A percentile compares a stretch with the other conserved stretches of the same genome.
Evolutionary conservation across 2,329 filamentous ascomycete species (phyloP).

Genomic region (Fusarium sp.): DNA sequence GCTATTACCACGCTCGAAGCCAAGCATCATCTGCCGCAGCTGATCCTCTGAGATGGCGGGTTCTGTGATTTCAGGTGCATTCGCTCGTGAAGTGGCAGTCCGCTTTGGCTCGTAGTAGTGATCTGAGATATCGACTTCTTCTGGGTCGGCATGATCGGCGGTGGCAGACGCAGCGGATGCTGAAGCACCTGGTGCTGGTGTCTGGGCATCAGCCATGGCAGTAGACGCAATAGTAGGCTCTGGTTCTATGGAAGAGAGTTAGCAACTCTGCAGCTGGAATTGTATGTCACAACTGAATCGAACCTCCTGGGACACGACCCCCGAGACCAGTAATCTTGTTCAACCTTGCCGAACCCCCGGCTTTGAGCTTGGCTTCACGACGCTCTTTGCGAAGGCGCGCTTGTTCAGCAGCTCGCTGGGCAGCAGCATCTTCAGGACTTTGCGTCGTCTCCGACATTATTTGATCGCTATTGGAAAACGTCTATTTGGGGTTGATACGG

Average conservation of each 20-base stretch:
- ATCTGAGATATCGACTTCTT: conserved; percentile 81
- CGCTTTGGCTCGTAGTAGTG: conserved; percentile 71
- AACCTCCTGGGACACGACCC: conserved; percentile 50
- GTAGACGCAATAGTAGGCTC: conserved; percentile 21
- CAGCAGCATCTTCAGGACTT: conserved; percentile 55
- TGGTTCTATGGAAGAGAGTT: conserved; percentile 1
- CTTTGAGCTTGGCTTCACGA: conserved; percentile 80
- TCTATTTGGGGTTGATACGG: not conserved
- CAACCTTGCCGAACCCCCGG: conserved; percentile 74
- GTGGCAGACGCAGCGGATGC: conserved; percentile 44
- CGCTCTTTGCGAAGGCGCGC: conserved; percentile 81
- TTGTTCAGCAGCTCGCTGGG: conserved; percentile 68
- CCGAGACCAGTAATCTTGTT: conserved; percentile 80
- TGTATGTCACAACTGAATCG: not conserved
- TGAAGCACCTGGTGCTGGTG: conserved; percentile 45
- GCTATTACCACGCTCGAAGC: conserved; percentile 53
- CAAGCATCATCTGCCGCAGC: conserved; percentile 72
- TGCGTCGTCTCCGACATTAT: conserved; percentile 53
- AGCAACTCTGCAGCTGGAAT: not conserved
- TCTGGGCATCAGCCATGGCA: conserved; percentile 38
- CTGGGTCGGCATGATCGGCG: conserved; percentile 68
- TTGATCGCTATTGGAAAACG: not conserved
- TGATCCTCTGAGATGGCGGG: conserved; percentile 63
- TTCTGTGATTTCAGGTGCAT: conserved; percentile 43
- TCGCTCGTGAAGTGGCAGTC: conserved; percentile 42